phyloP scores from a whole-genome alignment of 2,329 filamentous ascomycete genomes.

The Cladosporium velox region DNA sequence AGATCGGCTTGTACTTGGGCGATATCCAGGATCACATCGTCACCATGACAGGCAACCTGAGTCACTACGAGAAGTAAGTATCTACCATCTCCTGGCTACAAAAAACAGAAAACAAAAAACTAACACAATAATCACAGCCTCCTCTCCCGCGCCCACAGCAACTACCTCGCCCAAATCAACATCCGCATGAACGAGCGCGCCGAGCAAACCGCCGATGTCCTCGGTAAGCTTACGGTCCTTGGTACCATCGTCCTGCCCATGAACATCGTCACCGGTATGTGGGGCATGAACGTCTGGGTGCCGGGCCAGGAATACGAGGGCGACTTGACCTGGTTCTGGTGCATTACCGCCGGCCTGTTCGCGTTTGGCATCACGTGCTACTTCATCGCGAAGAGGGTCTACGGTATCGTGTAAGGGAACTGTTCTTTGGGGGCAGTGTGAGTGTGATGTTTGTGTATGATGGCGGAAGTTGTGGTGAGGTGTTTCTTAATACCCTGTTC shows the following conservation, averaged over 20 bases:
- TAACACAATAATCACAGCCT: conserved; percentile 57
- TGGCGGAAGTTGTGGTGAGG: background rate
- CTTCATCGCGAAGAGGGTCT: conserved; percentile 78
- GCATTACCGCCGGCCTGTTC: conserved; percentile 70
- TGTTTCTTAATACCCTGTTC: background rate
- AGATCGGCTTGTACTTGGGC: conserved; percentile 95
- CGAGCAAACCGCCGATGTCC: conserved; percentile 91
- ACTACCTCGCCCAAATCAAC: conserved; percentile 99
- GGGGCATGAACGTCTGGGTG: conserved; percentile 90
- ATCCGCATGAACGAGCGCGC: conserved; percentile 98
- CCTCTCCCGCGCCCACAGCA: conserved; percentile 85
- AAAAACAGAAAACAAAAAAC: too few species aligned
- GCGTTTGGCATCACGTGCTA: conserved; percentile 80
- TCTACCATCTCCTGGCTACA: too few species aligned
- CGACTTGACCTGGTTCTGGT: conserved; percentile 51
- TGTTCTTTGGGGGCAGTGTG: background rate
- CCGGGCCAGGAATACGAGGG: conserved; percentile 86
- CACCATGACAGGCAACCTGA: conserved; percentile 95
- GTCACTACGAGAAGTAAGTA: conserved; percentile 97
- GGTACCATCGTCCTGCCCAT: conserved; percentile 97
- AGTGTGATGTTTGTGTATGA: background rate
- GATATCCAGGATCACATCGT: conserved; percentile 99
- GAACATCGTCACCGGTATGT: conserved; percentile 98
- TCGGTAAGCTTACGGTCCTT: conserved; percentile 91
- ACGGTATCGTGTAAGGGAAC: conserved; percentile 67